Conservation (phyloP, 2,329 filamentous ascomycete species). For the Plectosphaerella cucumerina region DNA sequence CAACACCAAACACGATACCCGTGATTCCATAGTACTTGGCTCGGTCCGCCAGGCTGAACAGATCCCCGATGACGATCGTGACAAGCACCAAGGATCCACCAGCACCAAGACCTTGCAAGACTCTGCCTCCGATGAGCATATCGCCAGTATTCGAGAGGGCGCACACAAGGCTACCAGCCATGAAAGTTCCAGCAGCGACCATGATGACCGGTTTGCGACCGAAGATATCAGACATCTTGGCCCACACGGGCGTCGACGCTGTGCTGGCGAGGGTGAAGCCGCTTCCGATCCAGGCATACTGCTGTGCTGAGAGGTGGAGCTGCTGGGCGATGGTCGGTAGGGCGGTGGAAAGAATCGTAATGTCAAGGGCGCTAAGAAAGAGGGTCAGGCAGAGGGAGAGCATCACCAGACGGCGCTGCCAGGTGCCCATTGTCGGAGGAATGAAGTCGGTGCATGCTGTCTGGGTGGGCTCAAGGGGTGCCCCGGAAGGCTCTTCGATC, state of each 20-base stretch:
- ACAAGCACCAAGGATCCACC: slow-evolving; percentile 30
- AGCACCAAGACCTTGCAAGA: slow-evolving; percentile 28
- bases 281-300: slow-evolving; percentile 23
- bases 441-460: not conserved
- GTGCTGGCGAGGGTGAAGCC: slow-evolving; percentile 36
- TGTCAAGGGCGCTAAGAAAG: slow-evolving; percentile 13
- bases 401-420: not conserved
- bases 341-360: slow-evolving; percentile 21
- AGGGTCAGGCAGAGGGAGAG: not conserved
- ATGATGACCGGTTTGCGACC: slow-evolving; percentile 34
- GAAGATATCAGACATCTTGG: slow-evolving; percentile 39
- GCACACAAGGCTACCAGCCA: slow-evolving; percentile 29
- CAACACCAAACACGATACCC: slow-evolving; percentile 51
- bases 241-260: slow-evolving; percentile 65
- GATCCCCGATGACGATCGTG: slow-evolving; percentile 30
- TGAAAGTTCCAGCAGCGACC: slow-evolving; percentile 27
- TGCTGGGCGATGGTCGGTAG: slow-evolving; percentile 20
- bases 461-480: not conserved
- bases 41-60: slow-evolving; percentile 27
- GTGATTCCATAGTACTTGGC: slow-evolving; percentile 49
- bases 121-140: slow-evolving; percentile 30
- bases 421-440: not conserved
- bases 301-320: slow-evolving; percentile 13
- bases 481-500: not conserved
- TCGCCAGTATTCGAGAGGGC: slow-evolving; percentile 23